A percentile compares a stretch with the other conserved stretches of the same genome.
Evolutionary conservation across 106 monocot genomes (phyloP).

Genomic region (Apostasia ramifera): DNA sequence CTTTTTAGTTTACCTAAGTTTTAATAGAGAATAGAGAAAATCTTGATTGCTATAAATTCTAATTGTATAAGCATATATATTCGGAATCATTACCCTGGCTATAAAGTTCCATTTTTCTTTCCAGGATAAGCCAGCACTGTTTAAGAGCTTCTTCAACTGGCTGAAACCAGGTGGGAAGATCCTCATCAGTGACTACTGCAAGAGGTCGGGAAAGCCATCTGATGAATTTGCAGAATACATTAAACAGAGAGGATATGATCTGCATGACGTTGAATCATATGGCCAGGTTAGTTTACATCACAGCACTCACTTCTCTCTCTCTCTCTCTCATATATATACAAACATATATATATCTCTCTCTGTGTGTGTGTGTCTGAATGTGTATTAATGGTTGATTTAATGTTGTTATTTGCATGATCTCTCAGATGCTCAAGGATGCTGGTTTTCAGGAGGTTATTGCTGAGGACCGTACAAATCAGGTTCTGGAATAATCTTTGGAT

Average conservation of each 20-base stretch:
- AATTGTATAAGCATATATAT: too few species aligned
- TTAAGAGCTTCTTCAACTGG: constrained; percentile 76
- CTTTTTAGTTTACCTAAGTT: too few species aligned
- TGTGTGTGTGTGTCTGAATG: background rate
- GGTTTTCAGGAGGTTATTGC: constrained; percentile 78
- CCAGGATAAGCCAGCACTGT: constrained; percentile 82
- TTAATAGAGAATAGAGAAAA: too few species aligned
- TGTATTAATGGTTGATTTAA: too few species aligned
- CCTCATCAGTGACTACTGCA: constrained; percentile 94
- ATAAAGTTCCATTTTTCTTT: background rate
- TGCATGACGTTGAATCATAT: constrained; percentile 80
- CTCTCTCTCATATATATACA: background rate
- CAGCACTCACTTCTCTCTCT: background rate
- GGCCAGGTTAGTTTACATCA: constrained; percentile 46
- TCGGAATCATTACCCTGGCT: too few species aligned
- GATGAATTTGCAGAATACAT: constrained; percentile 79
- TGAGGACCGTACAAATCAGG: constrained; percentile 97
- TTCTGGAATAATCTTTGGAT: constrained; percentile 5
- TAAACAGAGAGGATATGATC: constrained; percentile 88
- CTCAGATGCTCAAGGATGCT: constrained; percentile 81
- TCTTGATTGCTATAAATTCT: too few species aligned
- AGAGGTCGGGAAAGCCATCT: constrained; percentile 50
- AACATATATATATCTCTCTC: background rate
- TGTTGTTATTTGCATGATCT: background rate
- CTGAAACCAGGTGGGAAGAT: constrained; percentile 86